phyloP scores from a whole-genome alignment of 2,329 filamentous ascomycete species.

The Arthrobotrys sphaeroides region DNA sequence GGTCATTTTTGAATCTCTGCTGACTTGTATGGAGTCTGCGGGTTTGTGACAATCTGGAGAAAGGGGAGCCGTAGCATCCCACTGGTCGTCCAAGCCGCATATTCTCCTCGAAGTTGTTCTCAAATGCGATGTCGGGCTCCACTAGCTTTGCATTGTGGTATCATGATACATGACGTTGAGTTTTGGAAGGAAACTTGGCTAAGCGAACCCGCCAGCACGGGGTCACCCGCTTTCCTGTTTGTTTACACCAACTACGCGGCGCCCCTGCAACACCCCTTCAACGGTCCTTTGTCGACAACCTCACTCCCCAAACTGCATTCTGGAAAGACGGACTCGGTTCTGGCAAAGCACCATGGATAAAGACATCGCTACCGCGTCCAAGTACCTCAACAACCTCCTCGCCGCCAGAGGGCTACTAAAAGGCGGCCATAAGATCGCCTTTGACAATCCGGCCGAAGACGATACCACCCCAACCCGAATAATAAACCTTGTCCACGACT shows the following conservation, averaged over 20 bases:
- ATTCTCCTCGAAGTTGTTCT: not conserved
- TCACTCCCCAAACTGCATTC: not conserved
- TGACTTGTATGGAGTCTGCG: not conserved
- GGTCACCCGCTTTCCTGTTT: constrained; percentile 7
- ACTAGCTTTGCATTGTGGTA: no score
- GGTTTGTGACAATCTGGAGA: not conserved
- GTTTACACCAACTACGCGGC: constrained; percentile 50
- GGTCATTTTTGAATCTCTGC: constrained; percentile 16
- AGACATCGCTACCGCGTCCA: constrained; percentile 73
- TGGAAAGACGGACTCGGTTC: not conserved
- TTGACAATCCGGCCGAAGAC: constrained; percentile 74
- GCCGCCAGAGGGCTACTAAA: constrained; percentile 72
- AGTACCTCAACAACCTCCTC: constrained; percentile 78
- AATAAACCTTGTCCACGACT: constrained; percentile 92
- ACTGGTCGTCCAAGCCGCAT: not conserved
- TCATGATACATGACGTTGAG: no score
- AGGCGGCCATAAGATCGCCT: constrained; percentile 81
- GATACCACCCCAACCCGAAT: constrained; percentile 74
- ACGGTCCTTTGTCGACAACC: not conserved
- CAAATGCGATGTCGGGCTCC: not conserved
- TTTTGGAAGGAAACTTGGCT: no score
- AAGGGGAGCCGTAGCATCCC: not conserved
- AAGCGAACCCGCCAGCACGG: not conserved
- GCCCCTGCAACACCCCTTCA: no score
- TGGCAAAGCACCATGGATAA: constrained; percentile 24